Evolutionary conservation across 2,329 filamentous ascomycete species (phyloP), one percentile per base, ranked within the genome.

Genomic region (Periconia sp.): DNA sequence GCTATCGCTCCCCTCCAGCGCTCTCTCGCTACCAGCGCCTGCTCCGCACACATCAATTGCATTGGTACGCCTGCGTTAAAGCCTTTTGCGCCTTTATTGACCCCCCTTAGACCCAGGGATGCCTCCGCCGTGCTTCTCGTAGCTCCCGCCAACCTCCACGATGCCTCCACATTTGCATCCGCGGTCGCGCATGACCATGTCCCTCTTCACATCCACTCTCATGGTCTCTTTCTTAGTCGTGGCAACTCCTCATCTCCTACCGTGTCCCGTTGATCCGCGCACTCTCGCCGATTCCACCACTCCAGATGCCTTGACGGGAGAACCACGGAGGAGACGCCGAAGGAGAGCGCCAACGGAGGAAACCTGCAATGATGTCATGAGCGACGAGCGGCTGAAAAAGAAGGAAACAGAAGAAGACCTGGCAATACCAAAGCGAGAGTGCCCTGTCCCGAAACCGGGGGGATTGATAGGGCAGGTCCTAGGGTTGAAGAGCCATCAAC

Each of bases 171-270:
- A 93, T 76, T 86, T 99, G 41, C 94, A 99, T 75, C 94, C 94
- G 33, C 88, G 92, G 74, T 97, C 93, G 63, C 88, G 91, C 66
- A 90, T 91, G 79, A 99, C 94, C 65, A 92, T 90, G 52, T 94
- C 92, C 44, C 87, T 99, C 56, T 99, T 99, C 79, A 92, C 91
- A 47, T 91, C 89, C n/a, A 97, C 93, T 1, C 84, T 97, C 50
- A 82, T 90, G 58, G 87, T 92, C 31, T 94, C 90, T 63, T 96
- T 99, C 74, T 83, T 96, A 59, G 92, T 99, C 57, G 94, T 99
- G 49, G 91, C 85, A 30, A 81, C 96, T 43, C 94, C 94, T 19
- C 94, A 99, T 73, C 71, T 95, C 30, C 84, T 99, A 17, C 94
- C 94, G 1, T 99, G 94, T 71, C 94, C 94, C 1, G 90, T 91